phyloP scores from a whole-genome alignment of 1,139 yeast species.

The Nakaseomyces uthaithaninus region DNA sequence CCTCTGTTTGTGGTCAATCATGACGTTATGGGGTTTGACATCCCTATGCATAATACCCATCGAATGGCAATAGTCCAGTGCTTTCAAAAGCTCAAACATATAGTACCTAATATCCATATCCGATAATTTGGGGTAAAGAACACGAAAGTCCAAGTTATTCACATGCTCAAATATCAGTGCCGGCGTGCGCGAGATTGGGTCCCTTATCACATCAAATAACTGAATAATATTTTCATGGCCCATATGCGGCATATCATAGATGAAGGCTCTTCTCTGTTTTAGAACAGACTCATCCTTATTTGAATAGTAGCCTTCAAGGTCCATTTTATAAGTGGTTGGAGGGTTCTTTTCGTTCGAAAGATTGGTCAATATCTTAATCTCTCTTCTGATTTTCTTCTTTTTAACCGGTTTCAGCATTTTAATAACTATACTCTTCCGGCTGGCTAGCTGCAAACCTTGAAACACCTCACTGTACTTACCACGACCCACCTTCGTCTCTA shows the following conservation, averaged over 20 bases:
- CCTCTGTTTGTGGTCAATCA: slow-evolving; percentile 83
- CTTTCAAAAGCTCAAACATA: slow-evolving; percentile 79
- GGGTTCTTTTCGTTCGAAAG: slow-evolving; percentile 35
- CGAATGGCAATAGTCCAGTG: slow-evolving; percentile 89
- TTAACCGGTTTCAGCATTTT: slow-evolving; percentile 96
- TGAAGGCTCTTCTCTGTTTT: slow-evolving; percentile 21
- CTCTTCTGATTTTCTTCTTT: slow-evolving; percentile 91
- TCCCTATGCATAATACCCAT: slow-evolving; percentile 99
- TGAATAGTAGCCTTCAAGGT: slow-evolving; percentile 25
- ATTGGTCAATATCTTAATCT: slow-evolving; percentile 85
- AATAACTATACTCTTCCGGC: slow-evolving; percentile 58
- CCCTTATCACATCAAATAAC: slow-evolving; percentile 80
- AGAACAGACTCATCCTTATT: slow-evolving; percentile 24
- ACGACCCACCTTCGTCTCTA: slow-evolving; percentile 85
- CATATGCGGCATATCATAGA: slow-evolving; percentile 29
- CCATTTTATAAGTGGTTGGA: slow-evolving; percentile 23
- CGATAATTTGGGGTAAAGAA: slow-evolving; percentile 81
- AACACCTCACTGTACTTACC: slow-evolving; percentile 98
- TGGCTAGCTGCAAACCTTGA: slow-evolving; percentile 59
- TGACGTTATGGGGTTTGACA: slow-evolving; percentile 96
- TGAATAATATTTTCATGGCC: slow-evolving; percentile 55
- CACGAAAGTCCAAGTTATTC: slow-evolving; percentile 83
- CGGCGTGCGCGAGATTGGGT: slow-evolving; percentile 85
- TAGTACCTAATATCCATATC: slow-evolving; percentile 80
- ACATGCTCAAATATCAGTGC: slow-evolving; percentile 88